These are phyloP conservation scores for Metschnikowia anglica DNA, from an alignment of 805 yeast species.

Conservation along the genomic window DNA sequence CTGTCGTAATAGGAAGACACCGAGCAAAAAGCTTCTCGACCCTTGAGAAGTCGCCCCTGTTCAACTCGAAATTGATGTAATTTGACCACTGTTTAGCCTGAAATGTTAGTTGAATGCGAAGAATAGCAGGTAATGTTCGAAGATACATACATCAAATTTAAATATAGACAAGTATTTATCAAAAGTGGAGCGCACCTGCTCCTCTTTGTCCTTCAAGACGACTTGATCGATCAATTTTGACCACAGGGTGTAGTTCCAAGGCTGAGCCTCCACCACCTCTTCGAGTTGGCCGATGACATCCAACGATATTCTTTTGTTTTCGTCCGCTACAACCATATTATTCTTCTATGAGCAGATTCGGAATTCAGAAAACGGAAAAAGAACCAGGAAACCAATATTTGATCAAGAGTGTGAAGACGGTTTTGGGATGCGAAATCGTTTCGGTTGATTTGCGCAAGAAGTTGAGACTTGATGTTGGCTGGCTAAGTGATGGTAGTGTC, in stretches of 20 bases:
- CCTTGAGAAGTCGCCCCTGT: slow-evolving; percentile 59
- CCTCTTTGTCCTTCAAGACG: slow-evolving; percentile 53
- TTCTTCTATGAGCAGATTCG: not conserved
- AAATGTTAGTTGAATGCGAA: slow-evolving; percentile 23
- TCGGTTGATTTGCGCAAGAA: not conserved
- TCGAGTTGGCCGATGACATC: slow-evolving; percentile 61
- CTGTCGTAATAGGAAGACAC: slow-evolving; percentile 59
- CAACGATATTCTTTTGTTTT: slow-evolving; percentile 29
- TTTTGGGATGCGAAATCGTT: no score
- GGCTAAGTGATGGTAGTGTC: slow-evolving; percentile 8
- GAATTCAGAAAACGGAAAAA: not conserved
- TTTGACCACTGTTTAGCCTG: slow-evolving; percentile 60
- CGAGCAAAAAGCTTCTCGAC: slow-evolving; percentile 68
- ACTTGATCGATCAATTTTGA: slow-evolving; percentile 51
- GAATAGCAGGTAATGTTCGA: slow-evolving; percentile 9
- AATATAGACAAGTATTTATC: slow-evolving; percentile 62
- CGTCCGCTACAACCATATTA: slow-evolving; percentile 16
- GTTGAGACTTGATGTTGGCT: slow-evolving; percentile 3
- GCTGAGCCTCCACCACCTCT: slow-evolving; percentile 52
- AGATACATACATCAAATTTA: slow-evolving; percentile 51
- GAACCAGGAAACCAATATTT: not conserved
- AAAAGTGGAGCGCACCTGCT: slow-evolving; percentile 56
- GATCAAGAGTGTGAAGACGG: no score
- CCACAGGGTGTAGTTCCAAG: slow-evolving; percentile 59
- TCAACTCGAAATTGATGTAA: slow-evolving; percentile 64